A percentile compares a stretch with the other conserved stretches of the same genome.
phyloP scores from a whole-genome alignment of 176 grass and related monocot genomes.

The Oryza nivara region DNA sequence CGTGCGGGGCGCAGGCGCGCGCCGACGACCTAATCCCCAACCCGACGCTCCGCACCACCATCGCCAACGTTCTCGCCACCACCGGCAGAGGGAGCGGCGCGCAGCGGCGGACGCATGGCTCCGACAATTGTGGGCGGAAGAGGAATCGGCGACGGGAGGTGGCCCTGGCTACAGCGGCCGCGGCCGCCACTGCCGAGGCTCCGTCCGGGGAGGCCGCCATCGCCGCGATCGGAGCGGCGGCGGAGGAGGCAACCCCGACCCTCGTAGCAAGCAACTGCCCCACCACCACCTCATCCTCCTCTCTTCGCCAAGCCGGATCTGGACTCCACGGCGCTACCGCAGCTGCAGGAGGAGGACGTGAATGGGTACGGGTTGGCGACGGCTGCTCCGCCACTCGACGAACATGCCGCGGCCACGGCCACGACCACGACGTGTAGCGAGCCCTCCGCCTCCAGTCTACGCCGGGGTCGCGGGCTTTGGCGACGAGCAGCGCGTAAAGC shows the following conservation, averaged over 20 bases:
- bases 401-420: background rate
- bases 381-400: constrained; percentile 1
- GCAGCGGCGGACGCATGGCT: too few species aligned
- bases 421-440: background rate
- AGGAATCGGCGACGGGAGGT: too few species aligned
- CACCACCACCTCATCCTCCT: constrained; percentile 16
- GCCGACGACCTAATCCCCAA: too few species aligned
- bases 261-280: constrained; percentile 15
- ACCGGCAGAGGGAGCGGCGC: too few species aligned
- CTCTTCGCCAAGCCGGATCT: background rate
- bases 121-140: too few species aligned
- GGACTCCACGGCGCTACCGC: background rate
- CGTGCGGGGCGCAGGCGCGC: too few species aligned
- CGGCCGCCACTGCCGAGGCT: background rate
- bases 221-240: constrained; percentile 13
- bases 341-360: background rate
- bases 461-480: background rate
- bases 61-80: too few species aligned
- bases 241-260: background rate
- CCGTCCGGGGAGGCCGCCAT: constrained; percentile 21
- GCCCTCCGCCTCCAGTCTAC: background rate
- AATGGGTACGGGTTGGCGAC: background rate
- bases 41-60: too few species aligned
- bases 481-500: constrained; percentile 23
- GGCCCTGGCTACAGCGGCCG: background rate